A percentile compares a stretch with the other conserved stretches of the same genome.
Conservation (phyloP, 371 early-diverging fungal genomes). For the Smittium mucronatum region DNA sequence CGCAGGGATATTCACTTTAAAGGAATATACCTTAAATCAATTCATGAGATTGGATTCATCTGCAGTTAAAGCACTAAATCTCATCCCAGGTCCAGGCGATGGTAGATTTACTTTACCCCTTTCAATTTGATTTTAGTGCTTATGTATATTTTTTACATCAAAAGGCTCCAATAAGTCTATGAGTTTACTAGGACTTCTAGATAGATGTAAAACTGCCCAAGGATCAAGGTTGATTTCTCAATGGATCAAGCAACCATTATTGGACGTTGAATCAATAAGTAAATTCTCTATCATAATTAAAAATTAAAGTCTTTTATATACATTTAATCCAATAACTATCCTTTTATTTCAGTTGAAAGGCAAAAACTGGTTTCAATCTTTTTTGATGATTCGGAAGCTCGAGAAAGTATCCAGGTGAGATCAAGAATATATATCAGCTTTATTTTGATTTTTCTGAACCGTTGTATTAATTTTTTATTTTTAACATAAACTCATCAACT, state of each 20-base stretch:
- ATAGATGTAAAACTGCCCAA: slow-evolving; percentile 81
- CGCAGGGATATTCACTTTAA: slow-evolving; percentile 54
- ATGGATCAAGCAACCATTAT: slow-evolving; percentile 90
- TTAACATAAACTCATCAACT: background rate
- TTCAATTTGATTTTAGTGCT: slow-evolving; percentile 1
- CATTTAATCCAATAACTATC: background rate
- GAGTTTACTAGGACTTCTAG: slow-evolving; percentile 73
- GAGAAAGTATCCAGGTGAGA: slow-evolving; percentile 43
- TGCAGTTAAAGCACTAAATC: slow-evolving; percentile 75
- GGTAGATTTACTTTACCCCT: too few species aligned
- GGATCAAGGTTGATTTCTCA: slow-evolving; percentile 76
- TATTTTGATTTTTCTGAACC: background rate
- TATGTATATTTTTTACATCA: background rate
- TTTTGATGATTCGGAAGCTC: slow-evolving; percentile 47
- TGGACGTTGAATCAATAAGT: slow-evolving; percentile 52
- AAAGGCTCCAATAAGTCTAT: slow-evolving; percentile 59
- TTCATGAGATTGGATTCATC: slow-evolving; percentile 87
- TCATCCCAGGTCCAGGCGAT: slow-evolving; percentile 67
- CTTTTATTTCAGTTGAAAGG: slow-evolving; percentile 38
- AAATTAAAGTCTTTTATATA: background rate
- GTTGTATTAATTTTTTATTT: slow-evolving; percentile 1
- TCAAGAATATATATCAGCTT: background rate
- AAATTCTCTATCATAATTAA: background rate
- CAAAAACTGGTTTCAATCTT: slow-evolving; percentile 70
- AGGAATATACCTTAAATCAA: slow-evolving; percentile 65